Percentiles rank a stretch among this genome's conserved stretches.
phyloP scores from a whole-genome alignment of 2,329 filamentous ascomycete genomes.

The Hypomyces perniciosus region DNA sequence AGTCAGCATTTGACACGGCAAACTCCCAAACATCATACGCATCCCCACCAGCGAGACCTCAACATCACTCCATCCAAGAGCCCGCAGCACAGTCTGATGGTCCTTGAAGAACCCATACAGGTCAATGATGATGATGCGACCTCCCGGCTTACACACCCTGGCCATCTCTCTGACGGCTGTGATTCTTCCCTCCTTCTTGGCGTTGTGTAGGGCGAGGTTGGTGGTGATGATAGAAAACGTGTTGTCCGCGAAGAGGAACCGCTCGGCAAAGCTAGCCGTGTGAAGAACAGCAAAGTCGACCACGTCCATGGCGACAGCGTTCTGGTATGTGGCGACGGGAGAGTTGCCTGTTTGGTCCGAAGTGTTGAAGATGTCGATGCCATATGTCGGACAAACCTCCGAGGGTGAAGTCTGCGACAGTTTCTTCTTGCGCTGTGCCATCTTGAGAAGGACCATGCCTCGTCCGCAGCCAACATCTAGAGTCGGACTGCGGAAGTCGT shows the following conservation, averaged over 20 bases:
- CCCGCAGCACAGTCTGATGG: conserved; percentile 8
- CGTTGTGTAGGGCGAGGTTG: conserved; percentile 14
- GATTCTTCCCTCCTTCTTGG: conserved; percentile 2
- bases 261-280: conserved; percentile 12
- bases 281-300: conserved; percentile 5
- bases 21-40: conserved; percentile 12
- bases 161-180: conserved; percentile 12
- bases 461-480: conserved; percentile 17
- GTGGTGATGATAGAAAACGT: conserved; percentile 11
- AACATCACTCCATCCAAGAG: conserved; percentile 10
- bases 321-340: conserved; percentile 13
- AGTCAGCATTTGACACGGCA: conserved; percentile 13
- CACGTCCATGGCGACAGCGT: conserved; percentile 11
- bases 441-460: conserved; percentile 16
- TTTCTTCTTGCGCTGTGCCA: conserved; percentile 11
- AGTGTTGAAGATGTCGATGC: conserved; percentile 16
- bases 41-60: conserved; percentile 8
- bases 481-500: conserved; percentile 3
- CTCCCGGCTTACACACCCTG: conserved; percentile 12
- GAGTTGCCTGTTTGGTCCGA: conserved; percentile 15
- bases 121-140: conserved; percentile 11
- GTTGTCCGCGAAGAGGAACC: conserved; percentile 12
- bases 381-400: conserved; percentile 9
- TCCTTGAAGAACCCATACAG: conserved; percentile 13
- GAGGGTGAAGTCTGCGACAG: neutral